A percentile compares a stretch with the other conserved stretches of the same genome.
phyloP scores from a whole-genome alignment of 2,329 filamentous ascomycete genomes.

The Aureobasidium sp. region DNA sequence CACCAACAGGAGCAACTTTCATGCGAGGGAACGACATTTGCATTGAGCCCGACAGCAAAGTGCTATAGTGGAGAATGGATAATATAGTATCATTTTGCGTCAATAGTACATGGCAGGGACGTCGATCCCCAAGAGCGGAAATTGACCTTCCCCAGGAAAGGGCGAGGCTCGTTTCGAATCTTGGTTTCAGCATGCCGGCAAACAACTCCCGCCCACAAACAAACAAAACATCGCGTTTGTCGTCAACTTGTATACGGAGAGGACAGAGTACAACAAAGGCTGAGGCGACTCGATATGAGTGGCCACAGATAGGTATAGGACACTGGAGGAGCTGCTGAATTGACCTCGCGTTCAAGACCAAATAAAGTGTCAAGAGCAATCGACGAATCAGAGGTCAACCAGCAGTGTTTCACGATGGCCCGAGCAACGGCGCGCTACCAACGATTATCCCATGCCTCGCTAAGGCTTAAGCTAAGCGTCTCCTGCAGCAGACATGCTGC shows the following conservation, averaged over 20 bases:
- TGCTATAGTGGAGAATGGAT: not conserved
- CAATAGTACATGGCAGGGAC: not conserved
- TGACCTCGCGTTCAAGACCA: not conserved
- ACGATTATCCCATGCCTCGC: slow-evolving; percentile 7
- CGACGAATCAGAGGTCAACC: not conserved
- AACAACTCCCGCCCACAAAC: not conserved
- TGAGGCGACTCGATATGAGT: not conserved
- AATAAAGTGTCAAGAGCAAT: not conserved
- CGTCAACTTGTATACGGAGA: not conserved
- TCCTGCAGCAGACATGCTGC: slow-evolving; percentile 3
- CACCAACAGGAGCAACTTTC: not conserved
- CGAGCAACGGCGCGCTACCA: slow-evolving; percentile 6
- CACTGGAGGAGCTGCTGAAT: not conserved
- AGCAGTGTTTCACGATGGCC: not conserved
- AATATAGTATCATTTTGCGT: not conserved
- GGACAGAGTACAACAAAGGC: not conserved
- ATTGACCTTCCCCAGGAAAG: slow-evolving; percentile 3
- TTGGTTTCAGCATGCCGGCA: not conserved
- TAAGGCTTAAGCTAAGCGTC: not conserved
- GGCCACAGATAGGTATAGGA: not conserved
- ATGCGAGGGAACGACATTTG: no score
- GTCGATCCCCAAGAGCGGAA: not conserved
- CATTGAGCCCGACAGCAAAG: not conserved
- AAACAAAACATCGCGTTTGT: not conserved
- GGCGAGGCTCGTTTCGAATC: not conserved